Percentiles rank a stretch among this genome's conserved stretches.
Conservation (phyloP, 2,329 filamentous ascomycete genomes). For the Penicillium sp. region DNA sequence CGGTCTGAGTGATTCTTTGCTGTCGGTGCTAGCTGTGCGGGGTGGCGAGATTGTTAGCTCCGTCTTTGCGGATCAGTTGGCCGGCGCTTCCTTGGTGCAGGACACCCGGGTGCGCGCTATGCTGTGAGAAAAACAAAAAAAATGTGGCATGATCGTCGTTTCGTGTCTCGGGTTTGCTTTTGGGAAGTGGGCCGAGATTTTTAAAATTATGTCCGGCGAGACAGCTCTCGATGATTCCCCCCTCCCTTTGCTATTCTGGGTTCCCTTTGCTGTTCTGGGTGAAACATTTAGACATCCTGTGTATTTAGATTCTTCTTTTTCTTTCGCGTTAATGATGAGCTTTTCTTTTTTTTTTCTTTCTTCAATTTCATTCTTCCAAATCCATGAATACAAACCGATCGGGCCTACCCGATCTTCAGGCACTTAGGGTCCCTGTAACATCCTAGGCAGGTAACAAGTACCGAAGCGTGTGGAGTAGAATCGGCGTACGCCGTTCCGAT, state of each 20-base stretch:
- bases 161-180: neutral
- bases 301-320: conserved; percentile 3
- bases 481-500: neutral
- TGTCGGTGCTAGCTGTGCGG: conserved; percentile 73
- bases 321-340: conserved; percentile 6
- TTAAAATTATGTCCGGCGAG: neutral
- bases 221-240: conserved; percentile 10
- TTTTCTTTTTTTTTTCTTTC: neutral
- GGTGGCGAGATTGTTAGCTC: conserved; percentile 76
- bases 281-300: conserved; percentile 12
- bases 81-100: conserved; percentile 30
- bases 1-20: conserved; percentile 78
- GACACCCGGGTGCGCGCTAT: conserved; percentile 36
- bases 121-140: conserved; percentile 23
- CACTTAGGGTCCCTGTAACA: neutral
- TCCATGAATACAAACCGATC: neutral
- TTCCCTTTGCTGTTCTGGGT: conserved; percentile 1
- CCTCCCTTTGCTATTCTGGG: neutral
- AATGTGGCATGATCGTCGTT: neutral
- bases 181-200: neutral
- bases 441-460: neutral
- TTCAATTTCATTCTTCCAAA: neutral
- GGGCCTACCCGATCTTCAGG: neutral
- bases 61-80: conserved; percentile 60
- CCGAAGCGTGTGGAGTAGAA: neutral